These are phyloP conservation scores for Platanthera guangdongensis DNA, from an alignment of 106 monocot genomes.

Conservation along the genomic window DNA sequence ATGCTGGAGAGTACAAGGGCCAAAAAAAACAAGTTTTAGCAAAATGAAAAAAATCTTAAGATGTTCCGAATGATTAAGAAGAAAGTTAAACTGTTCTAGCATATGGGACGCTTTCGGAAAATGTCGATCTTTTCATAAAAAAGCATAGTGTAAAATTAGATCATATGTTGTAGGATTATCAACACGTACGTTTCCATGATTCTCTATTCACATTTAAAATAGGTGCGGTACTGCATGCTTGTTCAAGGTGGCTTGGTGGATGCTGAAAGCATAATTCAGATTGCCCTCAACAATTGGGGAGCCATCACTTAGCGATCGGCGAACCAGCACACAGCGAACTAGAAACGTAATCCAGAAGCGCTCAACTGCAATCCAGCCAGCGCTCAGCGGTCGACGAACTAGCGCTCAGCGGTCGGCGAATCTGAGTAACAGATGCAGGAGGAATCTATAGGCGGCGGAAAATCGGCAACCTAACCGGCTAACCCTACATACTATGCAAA, in stretches of 20 bases:
- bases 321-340: too few species aligned
- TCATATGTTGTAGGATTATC: not conserved
- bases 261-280: not conserved
- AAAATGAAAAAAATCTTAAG: not conserved
- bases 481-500: too few species aligned
- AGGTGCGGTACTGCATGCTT: not conserved
- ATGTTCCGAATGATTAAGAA: not conserved
- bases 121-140: not conserved
- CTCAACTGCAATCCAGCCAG: too few species aligned
- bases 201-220: not conserved
- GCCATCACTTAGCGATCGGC: too few species aligned
- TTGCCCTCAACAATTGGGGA: too few species aligned
- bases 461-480: too few species aligned
- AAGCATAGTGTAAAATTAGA: not conserved
- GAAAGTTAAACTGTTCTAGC: not conserved
- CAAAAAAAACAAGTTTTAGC: not conserved
- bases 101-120: not conserved
- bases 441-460: too few species aligned
- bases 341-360: too few species aligned
- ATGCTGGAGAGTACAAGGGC: slow-evolving; percentile 36
- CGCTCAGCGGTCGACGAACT: too few species aligned
- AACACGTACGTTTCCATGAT: not conserved
- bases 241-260: not conserved
- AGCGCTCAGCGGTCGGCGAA: too few species aligned
- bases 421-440: too few species aligned